Evolutionary conservation across 495 filamentous ascomycete species (phyloP), one percentile per base, ranked within the genome.

Genomic region (Emericellopsis terricola): DNA sequence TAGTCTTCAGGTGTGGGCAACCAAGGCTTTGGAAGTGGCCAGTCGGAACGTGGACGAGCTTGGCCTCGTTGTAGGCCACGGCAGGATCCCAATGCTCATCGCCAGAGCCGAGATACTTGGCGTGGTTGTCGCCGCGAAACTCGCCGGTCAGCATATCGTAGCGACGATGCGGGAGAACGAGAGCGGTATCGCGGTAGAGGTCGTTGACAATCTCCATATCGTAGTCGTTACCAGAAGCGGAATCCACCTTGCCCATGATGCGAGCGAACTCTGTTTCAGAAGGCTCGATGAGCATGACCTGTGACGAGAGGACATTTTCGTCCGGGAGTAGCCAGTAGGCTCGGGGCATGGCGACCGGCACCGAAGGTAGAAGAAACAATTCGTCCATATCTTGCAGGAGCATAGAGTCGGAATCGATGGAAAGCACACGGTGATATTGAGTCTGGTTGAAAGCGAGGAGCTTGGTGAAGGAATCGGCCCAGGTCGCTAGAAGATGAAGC

Each of bases 21-120:
- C 79, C 79, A 85, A 1, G 80, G 80, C 49, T 87, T 87, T 3
- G 80, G 78, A 28, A 83, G 41, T 3, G 81, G 81, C 71, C 73
- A 80, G 45, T 89, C 82, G 2, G 68, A 76, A 92, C 87, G 52
- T 85, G 82, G 0, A 89, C 64, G 10, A 82, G 65, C 43, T 77
- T 85, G 8, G 76, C 78, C 46, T 85, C 73, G 15, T 62, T 55
- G 20, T 73, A 53, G 19, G 68, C 65, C 28, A 50, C 60, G 9
- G 73, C 61, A 0, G 81, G 65, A 49, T 86, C 71, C 79, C 82
- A 92, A 14, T 45, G 50, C 40, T 76, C 70, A 3, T 57, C 47
- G n/a, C 63, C 57, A 26, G 60, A 69, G 4, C 79, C 79, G 3
- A 86, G 44, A 42, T 76, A 86, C 0, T 55, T 54, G 4, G 46